Conservation (phyloP, 169 alveolate genomes). For the Plasmodium falciparum region DNA sequence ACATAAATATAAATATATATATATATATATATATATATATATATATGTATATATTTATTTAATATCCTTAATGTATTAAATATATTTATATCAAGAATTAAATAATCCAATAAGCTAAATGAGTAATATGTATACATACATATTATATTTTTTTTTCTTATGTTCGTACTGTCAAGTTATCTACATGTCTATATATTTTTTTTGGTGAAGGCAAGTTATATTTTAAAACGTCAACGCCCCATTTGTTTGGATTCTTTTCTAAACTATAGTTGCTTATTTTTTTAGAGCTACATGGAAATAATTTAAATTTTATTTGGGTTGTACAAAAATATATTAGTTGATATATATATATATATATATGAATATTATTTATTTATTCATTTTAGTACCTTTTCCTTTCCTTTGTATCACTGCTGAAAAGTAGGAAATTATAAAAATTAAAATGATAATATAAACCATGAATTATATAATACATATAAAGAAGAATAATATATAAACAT, state of each 20-base stretch:
- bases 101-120: background rate
- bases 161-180: constrained; percentile 36
- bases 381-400: constrained; percentile 22
- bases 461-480: background rate
- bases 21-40: background rate
- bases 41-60: background rate
- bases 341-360: background rate
- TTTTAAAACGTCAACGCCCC: constrained; percentile 71
- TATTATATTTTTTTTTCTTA: background rate
- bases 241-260: constrained; percentile 48
- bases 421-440: background rate
- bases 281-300: constrained; percentile 30
- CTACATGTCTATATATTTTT: constrained; percentile 38
- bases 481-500: background rate
- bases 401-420: constrained; percentile 2
- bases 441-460: background rate
- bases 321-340: too few species aligned
- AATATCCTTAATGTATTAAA: background rate
- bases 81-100: background rate
- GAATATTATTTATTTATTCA: background rate
- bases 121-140: background rate
- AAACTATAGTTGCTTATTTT: constrained; percentile 47
- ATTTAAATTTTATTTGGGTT: too few species aligned
- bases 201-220: constrained; percentile 47
- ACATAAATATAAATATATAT: background rate